Evolutionary conservation across 1,284 basidiomycete genomes (phyloP).

Genomic region (Coniferiporia weirii): DNA sequence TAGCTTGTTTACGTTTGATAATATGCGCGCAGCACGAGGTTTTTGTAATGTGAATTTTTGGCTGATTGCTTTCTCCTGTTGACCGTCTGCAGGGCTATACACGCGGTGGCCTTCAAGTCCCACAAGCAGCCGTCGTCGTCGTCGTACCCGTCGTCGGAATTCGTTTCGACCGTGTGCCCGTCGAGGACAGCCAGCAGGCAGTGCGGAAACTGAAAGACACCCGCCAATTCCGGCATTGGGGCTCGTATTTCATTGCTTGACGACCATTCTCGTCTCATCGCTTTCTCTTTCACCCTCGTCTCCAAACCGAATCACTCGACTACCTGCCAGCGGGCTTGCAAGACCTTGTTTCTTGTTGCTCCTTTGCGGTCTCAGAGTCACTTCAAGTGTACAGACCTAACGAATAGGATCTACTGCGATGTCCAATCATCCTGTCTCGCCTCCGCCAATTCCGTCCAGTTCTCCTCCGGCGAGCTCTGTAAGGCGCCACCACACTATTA

Average conservation of each 20-base stretch:
- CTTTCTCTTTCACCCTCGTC: neutral
- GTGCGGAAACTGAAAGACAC: too few species aligned
- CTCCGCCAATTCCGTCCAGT: slow-evolving; percentile 29
- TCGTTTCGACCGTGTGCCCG: neutral
- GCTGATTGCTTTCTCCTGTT: neutral
- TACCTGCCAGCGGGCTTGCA: too few species aligned
- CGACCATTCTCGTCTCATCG: neutral
- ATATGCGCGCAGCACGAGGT: neutral
- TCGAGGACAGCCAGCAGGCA: neutral
- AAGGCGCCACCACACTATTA: slow-evolving; percentile 77
- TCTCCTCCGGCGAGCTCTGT: slow-evolving; percentile 36
- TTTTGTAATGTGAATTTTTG: neutral
- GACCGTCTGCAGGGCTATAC: neutral
- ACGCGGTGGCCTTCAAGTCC: neutral
- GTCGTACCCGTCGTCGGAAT: neutral
- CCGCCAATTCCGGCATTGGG: too few species aligned
- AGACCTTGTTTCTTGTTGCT: too few species aligned
- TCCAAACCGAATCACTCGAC: too few species aligned
- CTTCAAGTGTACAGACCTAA: neutral
- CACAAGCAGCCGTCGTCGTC: neutral
- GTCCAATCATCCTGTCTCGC: slow-evolving; percentile 18
- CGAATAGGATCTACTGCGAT: slow-evolving; percentile 4
- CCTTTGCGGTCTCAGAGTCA: too few species aligned
- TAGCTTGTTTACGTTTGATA: neutral
- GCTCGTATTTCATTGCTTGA: neutral